Evolutionary conservation across 2,329 filamentous ascomycete species (phyloP), one percentile per base, ranked within the genome.

Genomic region (Aspergillus fischeri): DNA sequence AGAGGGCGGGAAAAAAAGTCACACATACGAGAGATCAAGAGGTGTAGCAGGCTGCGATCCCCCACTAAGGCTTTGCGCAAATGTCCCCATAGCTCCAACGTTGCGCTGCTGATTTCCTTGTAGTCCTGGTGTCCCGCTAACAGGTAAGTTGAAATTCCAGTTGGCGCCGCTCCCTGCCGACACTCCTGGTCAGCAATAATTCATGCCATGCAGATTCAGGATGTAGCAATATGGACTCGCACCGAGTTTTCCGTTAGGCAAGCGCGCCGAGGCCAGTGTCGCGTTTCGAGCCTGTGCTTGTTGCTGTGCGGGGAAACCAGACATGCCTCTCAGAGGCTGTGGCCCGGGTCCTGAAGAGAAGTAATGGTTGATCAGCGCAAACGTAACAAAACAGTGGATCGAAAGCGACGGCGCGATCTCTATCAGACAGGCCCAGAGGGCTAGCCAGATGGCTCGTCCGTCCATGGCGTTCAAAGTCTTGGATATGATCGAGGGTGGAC

Each of bases 91-190:
- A 27, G 75, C 75, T 52, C 76, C 77, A 66, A 81, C 78, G 63
- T 75, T 75, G 68, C 81, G 77, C 67, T 81, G 73, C 69, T 81
- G 81, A 60, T 74, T 75, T 59, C 71, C 77, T 56, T 80, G 77
- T 58, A 83, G 71, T 54, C 79, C 79, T 59, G 80, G 78, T 54
- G 80, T 77, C 61, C 79, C 80, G 52, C 79, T 80, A 67, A 81
- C 78, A 47, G 81, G 80, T 54, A 80, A 72, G 51, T 80, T 81
- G 67, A 84, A 84, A 51, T 80, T 82, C 83, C 83, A 85, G 68
- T 81, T 81, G 60, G 81, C 77, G 65, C 79, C 80, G 65, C 76
- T 80, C 53, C 82, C 83, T 80, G 70, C 66, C 24, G 54, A 48
- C 50, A 47, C 45, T 51, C 47, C 38, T 47, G 27, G 51, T 73